These are phyloP conservation scores for Cercospora zeina DNA, from an alignment of 2,329 filamentous ascomycete genomes.

Conservation along the genomic window DNA sequence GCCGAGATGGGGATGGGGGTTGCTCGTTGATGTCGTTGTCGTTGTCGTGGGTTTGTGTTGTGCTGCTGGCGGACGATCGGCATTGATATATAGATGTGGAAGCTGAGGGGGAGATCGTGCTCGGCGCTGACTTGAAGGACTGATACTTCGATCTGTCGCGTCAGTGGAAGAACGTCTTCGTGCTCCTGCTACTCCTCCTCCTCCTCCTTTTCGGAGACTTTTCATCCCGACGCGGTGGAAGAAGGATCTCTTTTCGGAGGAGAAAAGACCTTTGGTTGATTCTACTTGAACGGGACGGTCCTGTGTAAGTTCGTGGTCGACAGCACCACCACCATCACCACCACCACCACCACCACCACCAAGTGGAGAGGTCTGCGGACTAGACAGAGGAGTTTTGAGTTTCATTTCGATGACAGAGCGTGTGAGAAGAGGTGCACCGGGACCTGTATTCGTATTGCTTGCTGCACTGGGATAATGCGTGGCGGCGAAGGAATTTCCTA, in stretches of 20 bases:
- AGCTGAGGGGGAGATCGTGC: slow-evolving; percentile 26
- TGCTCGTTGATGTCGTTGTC: background rate
- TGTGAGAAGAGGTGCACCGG: slow-evolving; percentile 28
- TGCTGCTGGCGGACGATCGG: slow-evolving; percentile 9
- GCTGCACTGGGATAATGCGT: background rate
- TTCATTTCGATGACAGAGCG: slow-evolving; percentile 30
- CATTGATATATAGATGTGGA: slow-evolving; percentile 20
- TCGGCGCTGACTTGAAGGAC: slow-evolving; percentile 13
- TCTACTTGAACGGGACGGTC: background rate
- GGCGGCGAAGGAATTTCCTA: background rate
- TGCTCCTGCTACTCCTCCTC: too few species aligned
- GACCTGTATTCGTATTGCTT: background rate
- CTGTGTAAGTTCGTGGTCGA: background rate
- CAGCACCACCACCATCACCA: too few species aligned
- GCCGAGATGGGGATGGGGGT: slow-evolving; percentile 27
- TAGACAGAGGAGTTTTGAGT: slow-evolving; percentile 25
- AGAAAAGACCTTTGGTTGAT: background rate
- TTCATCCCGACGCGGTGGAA: slow-evolving; percentile 19
- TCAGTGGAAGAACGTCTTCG: slow-evolving; percentile 7
- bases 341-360: too few species aligned
- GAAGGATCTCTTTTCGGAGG: slow-evolving; percentile 23
- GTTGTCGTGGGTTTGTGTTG: too few species aligned
- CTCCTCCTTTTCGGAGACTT: background rate
- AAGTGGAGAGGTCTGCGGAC: slow-evolving; percentile 22
- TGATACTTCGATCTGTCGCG: background rate